Evolutionary conservation across 2,329 filamentous ascomycete species (phyloP), one percentile per base, ranked within the genome.

Genomic region (Aquanectria penicillioides): DNA sequence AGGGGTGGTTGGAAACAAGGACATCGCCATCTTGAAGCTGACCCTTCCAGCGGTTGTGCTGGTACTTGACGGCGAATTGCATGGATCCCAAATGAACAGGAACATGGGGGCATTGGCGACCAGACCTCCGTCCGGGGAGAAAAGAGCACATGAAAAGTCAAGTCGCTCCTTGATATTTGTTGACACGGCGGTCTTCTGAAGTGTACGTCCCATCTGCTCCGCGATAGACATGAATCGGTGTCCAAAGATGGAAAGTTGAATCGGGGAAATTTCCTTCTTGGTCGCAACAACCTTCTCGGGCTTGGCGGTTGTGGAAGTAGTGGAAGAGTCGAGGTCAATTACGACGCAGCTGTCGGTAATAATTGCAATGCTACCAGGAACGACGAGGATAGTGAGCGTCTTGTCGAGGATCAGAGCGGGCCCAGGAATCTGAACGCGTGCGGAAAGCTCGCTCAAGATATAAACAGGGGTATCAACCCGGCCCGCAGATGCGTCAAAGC

Each of bases 171-270:
- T 91, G 73, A 94, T 90, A 66, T 93, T 94, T 0, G 89, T 92
- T 54, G 86, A 89, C 12, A 94, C 88, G 64, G 87, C 88, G 0
- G 90, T 93, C 76, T 93, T 93, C 69, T 93, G 89, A n/a, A 94
- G 75, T 4, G 89, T 89, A 48, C 89, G 82, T 0, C 91, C 91
- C 90, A 94, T 94, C 69, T 94, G 91, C 73, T 94, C 91, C 0
- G 91, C 91, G 61, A 94, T 92, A 3, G 89, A 87, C 91, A 94
- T 94, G 76, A 94, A 94, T 3, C 91, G 83, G 72, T 94, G 90
- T 0, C 87, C 89, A 68, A 94, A 94, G 57, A 94, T 89, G 64
- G 86, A 90, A 2, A 94, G 81, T 73, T 91, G 83, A 65, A 94
- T 90, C 9, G 89, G 90, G 68, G 91, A 87, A 3, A 90, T 83